A percentile compares a stretch with the other conserved stretches of the same genome.
Conservation (phyloP, 1,139 yeast species). For the Wickerhamomyces sp. region DNA sequence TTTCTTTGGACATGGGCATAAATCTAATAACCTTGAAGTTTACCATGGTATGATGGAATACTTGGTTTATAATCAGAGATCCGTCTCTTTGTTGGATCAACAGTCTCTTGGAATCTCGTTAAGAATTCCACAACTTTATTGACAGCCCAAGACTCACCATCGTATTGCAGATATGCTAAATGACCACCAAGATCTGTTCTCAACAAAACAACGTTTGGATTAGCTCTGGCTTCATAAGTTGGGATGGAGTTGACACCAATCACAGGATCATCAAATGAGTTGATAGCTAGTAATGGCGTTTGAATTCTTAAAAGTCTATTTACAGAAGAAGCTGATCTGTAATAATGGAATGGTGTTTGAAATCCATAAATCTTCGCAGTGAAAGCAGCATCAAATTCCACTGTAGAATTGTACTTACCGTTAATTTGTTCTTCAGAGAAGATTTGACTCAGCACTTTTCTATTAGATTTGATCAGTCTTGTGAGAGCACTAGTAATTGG, state of each 20-base stretch:
- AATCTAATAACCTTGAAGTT: conserved; percentile 12
- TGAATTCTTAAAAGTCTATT: conserved; percentile 49
- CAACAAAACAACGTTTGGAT: conserved; percentile 65
- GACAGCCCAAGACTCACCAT: conserved; percentile 72
- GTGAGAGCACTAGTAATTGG: conserved; percentile 63
- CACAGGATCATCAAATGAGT: conserved; percentile 82
- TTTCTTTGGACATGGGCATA: background rate
- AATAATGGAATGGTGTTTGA: conserved; percentile 66
- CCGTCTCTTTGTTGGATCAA: conserved; percentile 22
- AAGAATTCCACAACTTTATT: conserved; percentile 60
- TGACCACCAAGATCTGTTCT: conserved; percentile 87
- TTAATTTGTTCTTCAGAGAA: conserved; percentile 34
- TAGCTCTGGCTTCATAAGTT: conserved; percentile 48
- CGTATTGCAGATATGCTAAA: conserved; percentile 54
- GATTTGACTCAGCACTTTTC: conserved; percentile 40
- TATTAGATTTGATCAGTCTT: conserved; percentile 59
- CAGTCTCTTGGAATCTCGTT: conserved; percentile 41
- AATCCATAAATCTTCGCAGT: conserved; percentile 78
- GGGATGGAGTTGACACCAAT: conserved; percentile 67
- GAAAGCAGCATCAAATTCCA: conserved; percentile 64
- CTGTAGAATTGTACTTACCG: conserved; percentile 33
- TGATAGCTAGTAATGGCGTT: conserved; percentile 66
- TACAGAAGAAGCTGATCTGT: conserved; percentile 63
- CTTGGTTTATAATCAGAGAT: conserved; percentile 14
- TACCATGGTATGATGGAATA: conserved; percentile 15